phyloP scores from a whole-genome alignment of 306 rosid species.

The Fragaria iinumae region DNA sequence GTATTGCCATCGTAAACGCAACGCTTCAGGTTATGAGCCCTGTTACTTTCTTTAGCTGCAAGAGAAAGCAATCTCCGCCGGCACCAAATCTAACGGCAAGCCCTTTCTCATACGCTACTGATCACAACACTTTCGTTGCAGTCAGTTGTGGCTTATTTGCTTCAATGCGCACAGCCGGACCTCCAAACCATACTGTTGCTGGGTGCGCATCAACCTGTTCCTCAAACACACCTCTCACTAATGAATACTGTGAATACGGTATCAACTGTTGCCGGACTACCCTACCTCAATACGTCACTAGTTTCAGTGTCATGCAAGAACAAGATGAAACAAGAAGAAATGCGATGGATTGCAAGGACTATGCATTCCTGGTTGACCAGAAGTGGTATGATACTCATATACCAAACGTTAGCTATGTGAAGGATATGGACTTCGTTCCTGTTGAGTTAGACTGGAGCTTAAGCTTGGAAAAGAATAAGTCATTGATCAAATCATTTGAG shows the following conservation, averaged over 20 bases:
- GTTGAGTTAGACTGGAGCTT: not conserved
- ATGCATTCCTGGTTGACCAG: not conserved
- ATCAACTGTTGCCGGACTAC: slow-evolving; percentile 5
- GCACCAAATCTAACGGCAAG: not conserved
- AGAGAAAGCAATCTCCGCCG: not conserved
- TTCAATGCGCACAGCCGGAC: not conserved
- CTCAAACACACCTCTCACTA: not conserved
- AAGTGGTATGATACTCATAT: not conserved
- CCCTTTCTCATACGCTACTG: not conserved
- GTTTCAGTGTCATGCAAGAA: not conserved
- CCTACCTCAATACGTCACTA: not conserved
- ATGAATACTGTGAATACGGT: not conserved
- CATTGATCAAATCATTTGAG: not conserved
- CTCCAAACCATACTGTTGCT: not conserved
- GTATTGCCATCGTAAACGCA: not conserved
- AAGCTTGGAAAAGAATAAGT: not conserved
- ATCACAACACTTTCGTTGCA: not conserved
- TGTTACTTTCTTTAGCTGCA: not conserved
- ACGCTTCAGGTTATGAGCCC: not conserved
- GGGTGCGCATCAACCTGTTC: slow-evolving; percentile 1
- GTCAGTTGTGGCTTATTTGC: not conserved
- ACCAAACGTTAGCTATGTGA: no score
- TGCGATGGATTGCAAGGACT: not conserved
- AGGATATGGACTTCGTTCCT: not conserved
- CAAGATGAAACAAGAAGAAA: not conserved